Base-by-base conservation (phyloP, 495 filamentous ascomycete species). In the Xylaria curta region DNA sequence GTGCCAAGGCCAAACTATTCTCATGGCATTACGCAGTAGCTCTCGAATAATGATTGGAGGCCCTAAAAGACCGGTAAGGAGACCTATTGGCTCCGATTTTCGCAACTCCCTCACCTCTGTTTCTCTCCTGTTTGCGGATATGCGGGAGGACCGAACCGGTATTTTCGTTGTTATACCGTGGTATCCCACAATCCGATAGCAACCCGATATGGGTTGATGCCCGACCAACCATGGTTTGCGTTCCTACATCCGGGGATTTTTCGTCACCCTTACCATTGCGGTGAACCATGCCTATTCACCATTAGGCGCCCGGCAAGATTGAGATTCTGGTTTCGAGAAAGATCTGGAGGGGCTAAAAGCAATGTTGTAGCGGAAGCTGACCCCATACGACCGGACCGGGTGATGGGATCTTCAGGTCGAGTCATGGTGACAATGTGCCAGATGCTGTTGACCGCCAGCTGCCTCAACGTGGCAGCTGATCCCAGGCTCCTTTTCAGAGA, bases 381-480 rank as follows among this genome's bases (percentile, higher is more conserved):
- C 58, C 58, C 54, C 58, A 33, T 59, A 60, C 58, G 31, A 60
- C 58, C 58, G 31, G 58, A 21, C 31, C 19, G 58, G 58, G 58
- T 60, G 33, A 60, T 8, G 33, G 58, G 58, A 40, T 60, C 53
- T 13, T 4, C 26, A 56, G 53, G 26, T 31, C 9, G 58, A 60
- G 31, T 60, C 58, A 60, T 38, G 31, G 58, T 60, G 56, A 59
- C 31, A 59, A 59, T 36, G n/a, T 36, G 31, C 58, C 31, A 38
- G 10, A 60, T 60, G 58, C 31, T 60, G 58, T 60, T 60, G 58
- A 60, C 33, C 58, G 33, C n/a, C 58, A 38, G 33, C 33, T 13
- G 17, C 38, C 31, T 38, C 31, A 33, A n/a, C 12, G 12, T 21
- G 17, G n/a, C 31, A 9, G 31, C 17, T 38, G 12, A 8, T 21